A percentile compares a stretch with the other conserved stretches of the same genome.
phyloP scores from a whole-genome alignment of 1,284 basidiomycete genomes.

The Leccinum solheimii region DNA sequence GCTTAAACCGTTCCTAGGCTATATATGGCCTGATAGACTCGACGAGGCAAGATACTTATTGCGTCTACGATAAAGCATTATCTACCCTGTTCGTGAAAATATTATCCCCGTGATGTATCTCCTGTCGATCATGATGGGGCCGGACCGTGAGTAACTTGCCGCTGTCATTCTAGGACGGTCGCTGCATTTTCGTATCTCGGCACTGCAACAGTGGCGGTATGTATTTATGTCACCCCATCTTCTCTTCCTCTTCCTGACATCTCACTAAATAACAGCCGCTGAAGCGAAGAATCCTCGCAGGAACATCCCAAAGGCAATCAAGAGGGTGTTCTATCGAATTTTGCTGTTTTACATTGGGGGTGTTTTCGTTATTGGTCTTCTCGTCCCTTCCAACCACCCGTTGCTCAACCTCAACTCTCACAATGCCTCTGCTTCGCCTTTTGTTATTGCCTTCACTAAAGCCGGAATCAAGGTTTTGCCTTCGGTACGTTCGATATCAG shows the following conservation, averaged over 20 bases:
- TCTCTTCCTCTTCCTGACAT: conserved; percentile 27
- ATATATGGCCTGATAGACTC: no score
- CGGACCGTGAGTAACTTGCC: conserved; percentile 46
- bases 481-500: conserved; percentile 31
- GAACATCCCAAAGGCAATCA: conserved; percentile 42
- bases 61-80: no score
- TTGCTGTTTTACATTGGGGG: conserved; percentile 48
- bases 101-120: conserved; percentile 29
- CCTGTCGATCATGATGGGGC: conserved; percentile 46
- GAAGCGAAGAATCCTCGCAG: conserved; percentile 37
- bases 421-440: conserved; percentile 45
- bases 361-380: conserved; percentile 48
- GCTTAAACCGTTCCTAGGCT: no score
- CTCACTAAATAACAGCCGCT: conserved; percentile 45
- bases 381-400: conserved; percentile 47
- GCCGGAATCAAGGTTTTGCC: conserved; percentile 52
- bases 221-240: not conserved
- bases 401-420: conserved; percentile 35
- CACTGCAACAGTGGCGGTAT: conserved; percentile 54
- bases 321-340: conserved; percentile 53
- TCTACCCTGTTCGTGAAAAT: no score
- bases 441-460: conserved; percentile 48
- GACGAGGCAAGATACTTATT: no score
- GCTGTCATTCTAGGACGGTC: conserved; percentile 62
- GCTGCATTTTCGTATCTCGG: conserved; percentile 55